Conservation (phyloP, 495 filamentous ascomycete species). For the Aspergillus incahuasiensis region DNA sequence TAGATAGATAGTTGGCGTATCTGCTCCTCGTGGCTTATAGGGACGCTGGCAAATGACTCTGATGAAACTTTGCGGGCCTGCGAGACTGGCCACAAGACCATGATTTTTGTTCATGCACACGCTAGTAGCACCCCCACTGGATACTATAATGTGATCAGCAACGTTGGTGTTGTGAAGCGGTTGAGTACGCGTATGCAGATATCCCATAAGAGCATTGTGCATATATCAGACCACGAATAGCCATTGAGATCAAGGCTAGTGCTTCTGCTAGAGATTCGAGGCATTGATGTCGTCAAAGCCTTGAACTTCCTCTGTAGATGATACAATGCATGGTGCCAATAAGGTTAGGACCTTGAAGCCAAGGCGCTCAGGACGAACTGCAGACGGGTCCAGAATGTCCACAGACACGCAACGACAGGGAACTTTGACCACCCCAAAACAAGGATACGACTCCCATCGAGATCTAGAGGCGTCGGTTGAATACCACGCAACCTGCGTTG, state of each 20-base stretch:
- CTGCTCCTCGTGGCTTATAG: too few species aligned
- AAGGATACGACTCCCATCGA: not conserved
- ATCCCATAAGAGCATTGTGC: not conserved
- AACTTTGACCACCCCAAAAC: not conserved
- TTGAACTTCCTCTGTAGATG: not conserved
- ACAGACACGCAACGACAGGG: not conserved
- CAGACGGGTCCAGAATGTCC: conserved; percentile 2
- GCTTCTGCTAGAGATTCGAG: not conserved
- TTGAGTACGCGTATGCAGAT: not conserved
- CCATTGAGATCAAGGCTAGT: not conserved
- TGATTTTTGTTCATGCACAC: too few species aligned
- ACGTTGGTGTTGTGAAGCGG: not conserved
- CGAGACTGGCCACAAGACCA: too few species aligned
- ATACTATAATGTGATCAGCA: too few species aligned
- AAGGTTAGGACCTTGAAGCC: not conserved
- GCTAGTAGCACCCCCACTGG: too few species aligned
- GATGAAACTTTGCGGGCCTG: too few species aligned
- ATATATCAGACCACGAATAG: not conserved
- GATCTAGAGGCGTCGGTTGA: not conserved
- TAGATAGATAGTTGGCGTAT: too few species aligned
- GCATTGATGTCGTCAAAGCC: not conserved
- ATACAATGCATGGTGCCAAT: not conserved
- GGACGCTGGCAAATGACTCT: too few species aligned
- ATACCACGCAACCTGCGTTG: not conserved
- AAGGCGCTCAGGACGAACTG: not conserved